Percentiles rank a stretch among this genome's conserved stretches.
These are phyloP conservation scores for Nakazawaea ishiwadae DNA, from an alignment of 805 yeast genomes.

Conservation along the genomic window DNA sequence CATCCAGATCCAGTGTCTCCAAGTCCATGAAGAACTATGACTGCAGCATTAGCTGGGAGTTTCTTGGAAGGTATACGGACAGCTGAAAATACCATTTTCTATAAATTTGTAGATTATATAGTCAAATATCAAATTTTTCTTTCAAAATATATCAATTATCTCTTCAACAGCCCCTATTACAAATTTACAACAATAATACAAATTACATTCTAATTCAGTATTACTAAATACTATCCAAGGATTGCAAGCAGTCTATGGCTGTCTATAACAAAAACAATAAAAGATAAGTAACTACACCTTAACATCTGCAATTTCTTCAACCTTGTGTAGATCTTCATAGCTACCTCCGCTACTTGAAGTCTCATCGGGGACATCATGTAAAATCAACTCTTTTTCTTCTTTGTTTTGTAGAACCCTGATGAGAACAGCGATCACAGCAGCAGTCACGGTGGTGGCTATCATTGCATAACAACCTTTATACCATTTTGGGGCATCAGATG, in stretches of 20 bases:
- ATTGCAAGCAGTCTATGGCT: no score
- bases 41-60: slow-evolving; percentile 49
- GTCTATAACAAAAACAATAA: no score
- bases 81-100: slow-evolving; percentile 22
- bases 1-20: slow-evolving; percentile 93
- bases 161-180: neutral
- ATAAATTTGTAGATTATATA: no score
- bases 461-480: slow-evolving; percentile 53
- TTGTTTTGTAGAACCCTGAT: slow-evolving; percentile 39
- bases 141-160: neutral
- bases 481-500: slow-evolving; percentile 47
- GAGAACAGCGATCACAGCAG: slow-evolving; percentile 33
- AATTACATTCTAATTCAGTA: no score
- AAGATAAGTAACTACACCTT: neutral
- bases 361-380: neutral
- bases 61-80: slow-evolving; percentile 34
- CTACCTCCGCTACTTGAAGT: neutral
- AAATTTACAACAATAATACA: neutral
- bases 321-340: slow-evolving; percentile 17
- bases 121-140: no score
- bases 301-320: slow-evolving; percentile 12
- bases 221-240: no score
- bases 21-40: slow-evolving; percentile 82
- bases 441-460: slow-evolving; percentile 44
- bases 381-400: slow-evolving; percentile 22